Evolutionary conservation across 306 rosid genomes (phyloP).

Genomic region (Malus orientalis): DNA sequence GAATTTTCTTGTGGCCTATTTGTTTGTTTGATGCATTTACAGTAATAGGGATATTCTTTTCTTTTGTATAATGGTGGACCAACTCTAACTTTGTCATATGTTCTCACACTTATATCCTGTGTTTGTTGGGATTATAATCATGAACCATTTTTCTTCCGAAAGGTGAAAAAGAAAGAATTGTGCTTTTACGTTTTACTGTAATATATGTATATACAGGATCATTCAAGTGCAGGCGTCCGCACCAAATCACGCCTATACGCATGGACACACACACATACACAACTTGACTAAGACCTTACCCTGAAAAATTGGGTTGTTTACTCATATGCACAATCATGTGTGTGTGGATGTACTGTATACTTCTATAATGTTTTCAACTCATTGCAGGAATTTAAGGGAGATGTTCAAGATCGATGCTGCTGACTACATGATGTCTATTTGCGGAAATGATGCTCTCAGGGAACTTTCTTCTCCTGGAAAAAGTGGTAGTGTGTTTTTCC

Average conservation of each 20-base stretch:
- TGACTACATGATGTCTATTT: slow-evolving; percentile 98
- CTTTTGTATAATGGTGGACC: neutral
- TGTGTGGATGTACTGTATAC: neutral
- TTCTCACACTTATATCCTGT: too few relatives aligned
- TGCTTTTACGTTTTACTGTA: neutral
- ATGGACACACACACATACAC: neutral
- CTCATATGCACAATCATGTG: neutral
- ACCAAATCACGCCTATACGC: neutral
- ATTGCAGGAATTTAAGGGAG: slow-evolving; percentile 84
- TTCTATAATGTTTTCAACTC: too few relatives aligned
- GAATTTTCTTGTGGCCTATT: neutral
- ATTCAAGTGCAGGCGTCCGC: neutral
- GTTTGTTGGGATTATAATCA: too few relatives aligned
- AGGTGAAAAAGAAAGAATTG: neutral
- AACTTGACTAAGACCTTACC: neutral
- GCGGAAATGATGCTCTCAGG: slow-evolving; percentile 96
- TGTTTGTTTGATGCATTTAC: slow-evolving; percentile 15
- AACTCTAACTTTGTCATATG: too few relatives aligned
- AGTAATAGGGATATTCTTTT: neutral
- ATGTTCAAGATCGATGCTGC: slow-evolving; percentile 99
- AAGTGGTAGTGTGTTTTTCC: slow-evolving; percentile 96
- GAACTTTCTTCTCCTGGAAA: slow-evolving; percentile 98
- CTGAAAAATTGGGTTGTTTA: neutral
- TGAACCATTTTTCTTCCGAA: too few relatives aligned
- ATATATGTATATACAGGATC: neutral